Percentiles rank a stretch among this genome's conserved stretches.
Evolutionary conservation across 805 yeast genomes (phyloP).

Genomic region (Metschnikowia chrysomelidarum): DNA sequence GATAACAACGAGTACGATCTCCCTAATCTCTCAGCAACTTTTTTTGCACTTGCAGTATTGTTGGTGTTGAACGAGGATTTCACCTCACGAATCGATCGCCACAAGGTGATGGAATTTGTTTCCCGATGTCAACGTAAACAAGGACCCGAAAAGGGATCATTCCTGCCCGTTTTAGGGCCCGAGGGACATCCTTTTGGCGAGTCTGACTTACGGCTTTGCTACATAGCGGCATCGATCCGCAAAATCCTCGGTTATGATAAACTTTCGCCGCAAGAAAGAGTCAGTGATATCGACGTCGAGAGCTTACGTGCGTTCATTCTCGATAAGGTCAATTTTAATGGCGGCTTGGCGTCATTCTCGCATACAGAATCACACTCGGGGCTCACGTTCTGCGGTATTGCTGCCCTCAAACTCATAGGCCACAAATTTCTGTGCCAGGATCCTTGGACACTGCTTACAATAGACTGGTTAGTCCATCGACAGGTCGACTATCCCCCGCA

Average conservation of each 20-base stretch:
- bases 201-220: constrained; percentile 68
- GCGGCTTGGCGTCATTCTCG: constrained; percentile 64
- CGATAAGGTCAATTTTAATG: constrained; percentile 44
- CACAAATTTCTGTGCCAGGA: constrained; percentile 19
- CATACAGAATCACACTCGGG: constrained; percentile 81
- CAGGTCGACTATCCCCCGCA: constrained; percentile 44
- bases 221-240: constrained; percentile 67
- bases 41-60: constrained; percentile 64
- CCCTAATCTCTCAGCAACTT: constrained; percentile 71
- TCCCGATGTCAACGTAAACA: constrained; percentile 50
- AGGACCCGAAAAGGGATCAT: constrained; percentile 33
- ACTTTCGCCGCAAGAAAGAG: constrained; percentile 20
- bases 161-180: constrained; percentile 31
- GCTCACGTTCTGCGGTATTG: constrained; percentile 78
- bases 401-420: constrained; percentile 47
- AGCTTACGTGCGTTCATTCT: constrained; percentile 36
- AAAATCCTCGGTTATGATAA: constrained; percentile 45
- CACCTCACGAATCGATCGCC: constrained; percentile 27
- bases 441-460: constrained; percentile 32
- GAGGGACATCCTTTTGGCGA: constrained; percentile 51
- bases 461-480: constrained; percentile 61
- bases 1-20: constrained; percentile 45
- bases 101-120: constrained; percentile 59
- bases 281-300: constrained; percentile 42
- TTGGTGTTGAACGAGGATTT: constrained; percentile 49